phyloP scores from a whole-genome alignment of 371 early-diverging fungal genomes.

The Lichtheimia corymbifera region DNA sequence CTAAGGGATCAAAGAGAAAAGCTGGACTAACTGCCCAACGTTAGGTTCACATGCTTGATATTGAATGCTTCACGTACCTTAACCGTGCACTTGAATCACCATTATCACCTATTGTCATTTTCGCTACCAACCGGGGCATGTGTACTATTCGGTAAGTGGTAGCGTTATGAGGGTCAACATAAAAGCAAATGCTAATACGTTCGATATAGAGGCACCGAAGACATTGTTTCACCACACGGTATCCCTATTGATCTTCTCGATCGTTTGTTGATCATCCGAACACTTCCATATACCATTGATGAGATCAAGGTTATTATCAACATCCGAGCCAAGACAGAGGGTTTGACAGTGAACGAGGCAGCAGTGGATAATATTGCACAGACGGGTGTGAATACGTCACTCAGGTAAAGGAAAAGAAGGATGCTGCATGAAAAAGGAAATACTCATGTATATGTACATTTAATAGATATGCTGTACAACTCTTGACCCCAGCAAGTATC shows the following conservation, averaged over 20 bases:
- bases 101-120: conserved; percentile 96
- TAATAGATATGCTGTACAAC: conserved; percentile 93
- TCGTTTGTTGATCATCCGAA: conserved; percentile 94
- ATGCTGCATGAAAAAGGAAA: conserved; percentile 9
- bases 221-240: conserved; percentile 90
- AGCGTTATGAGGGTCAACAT: no score
- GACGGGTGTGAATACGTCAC: conserved; percentile 80
- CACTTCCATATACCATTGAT: conserved; percentile 86
- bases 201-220: conserved; percentile 81
- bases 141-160: conserved; percentile 83
- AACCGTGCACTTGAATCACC: conserved; percentile 96
- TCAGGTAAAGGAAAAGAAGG: conserved; percentile 34
- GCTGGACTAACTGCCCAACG: not conserved
- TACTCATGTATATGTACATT: not conserved
- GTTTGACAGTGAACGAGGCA: conserved; percentile 72
- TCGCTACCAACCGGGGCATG: conserved; percentile 97
- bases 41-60: conserved; percentile 96
- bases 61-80: conserved; percentile 98
- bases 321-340: conserved; percentile 91
- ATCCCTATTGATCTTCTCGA: conserved; percentile 97
- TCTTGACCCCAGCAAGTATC: conserved; percentile 91
- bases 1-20: not conserved
- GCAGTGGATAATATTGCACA: conserved; percentile 80
- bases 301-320: conserved; percentile 91
- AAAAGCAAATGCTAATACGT: conserved; percentile 2